Conservation (phyloP, 768 basidiomycete species). For the Inosperma sp. region DNA sequence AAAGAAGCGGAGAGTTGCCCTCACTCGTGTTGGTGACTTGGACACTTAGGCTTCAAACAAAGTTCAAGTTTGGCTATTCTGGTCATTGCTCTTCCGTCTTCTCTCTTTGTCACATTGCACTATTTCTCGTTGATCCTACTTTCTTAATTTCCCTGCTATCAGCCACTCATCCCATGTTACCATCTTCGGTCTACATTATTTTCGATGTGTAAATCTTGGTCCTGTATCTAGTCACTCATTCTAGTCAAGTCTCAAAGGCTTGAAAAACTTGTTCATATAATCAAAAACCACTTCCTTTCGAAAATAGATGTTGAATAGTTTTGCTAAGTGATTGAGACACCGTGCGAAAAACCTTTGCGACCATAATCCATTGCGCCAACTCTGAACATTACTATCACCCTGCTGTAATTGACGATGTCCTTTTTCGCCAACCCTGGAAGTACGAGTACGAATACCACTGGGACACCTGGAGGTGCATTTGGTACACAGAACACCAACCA, state of each 20-base stretch:
- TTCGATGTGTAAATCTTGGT: no score
- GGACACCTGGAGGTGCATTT: constrained; percentile 14
- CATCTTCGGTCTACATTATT: no score
- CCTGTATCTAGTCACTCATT: no score
- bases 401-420: constrained; percentile 18
- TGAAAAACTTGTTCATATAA: no score
- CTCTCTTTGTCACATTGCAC: neutral
- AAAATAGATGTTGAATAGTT: no score
- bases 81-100: neutral
- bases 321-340: no score
- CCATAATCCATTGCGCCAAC: neutral
- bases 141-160: neutral
- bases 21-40: constrained; percentile 65
- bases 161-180: neutral
- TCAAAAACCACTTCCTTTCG: no score
- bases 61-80: neutral
- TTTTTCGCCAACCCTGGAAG: constrained; percentile 22
- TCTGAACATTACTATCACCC: neutral
- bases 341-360: no score
- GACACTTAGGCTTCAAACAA: constrained; percentile 21
- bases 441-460: constrained; percentile 16
- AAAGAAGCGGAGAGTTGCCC: constrained; percentile 79
- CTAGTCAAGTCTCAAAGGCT: no score
- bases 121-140: neutral
- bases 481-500: constrained; percentile 17